Evolutionary conservation across 352 stramenopile species (phyloP), one percentile per base, ranked within the genome.

Genomic region (Pilasporangium apinafurcum): DNA sequence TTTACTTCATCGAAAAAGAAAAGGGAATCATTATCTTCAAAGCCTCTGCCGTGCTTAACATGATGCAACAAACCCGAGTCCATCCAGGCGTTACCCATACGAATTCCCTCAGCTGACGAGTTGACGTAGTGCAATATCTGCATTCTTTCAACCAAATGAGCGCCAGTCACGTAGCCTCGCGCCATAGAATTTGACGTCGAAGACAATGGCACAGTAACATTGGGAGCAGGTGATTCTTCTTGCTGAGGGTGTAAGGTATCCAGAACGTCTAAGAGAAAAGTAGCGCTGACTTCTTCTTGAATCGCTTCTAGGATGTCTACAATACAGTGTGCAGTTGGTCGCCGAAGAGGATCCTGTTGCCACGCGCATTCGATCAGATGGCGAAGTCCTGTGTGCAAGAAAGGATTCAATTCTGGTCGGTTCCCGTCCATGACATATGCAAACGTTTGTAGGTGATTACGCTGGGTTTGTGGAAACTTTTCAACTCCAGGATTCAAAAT

Each of bases 391-490:
- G 48, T 22, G 16, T 77, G 54, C 1, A 81, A 14, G 21, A 58
- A 44, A 25, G 41, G 20, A 24, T 75, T 61, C 1, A 85, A 26
- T 8, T 53, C 34, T 14, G 72, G 72, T 5, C 68, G 44, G 1
- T 22, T 44, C 13, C 72, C 72, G n/a, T 57, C 51, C 1, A 77
- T 56, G 4, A 85, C 72, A 10, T 52, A 50, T 22, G 73, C 58
- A 16, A 85, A 74, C 0, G 83, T 55, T 2, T 51, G 66, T 16
- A 85, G 37, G 42, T 81, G 65, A 30, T 83, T 85, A 38, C 77
- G 70, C 30, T 65, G 59, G 5, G 53, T 53, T 6, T 32, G 37
- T 8, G 66, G 66, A 32, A 75, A 85, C 21, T 85, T 85, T 25
- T 73, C 66, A 27, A 24, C 26, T 12, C 51, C 55, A 1, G 72